Evolutionary conservation across 352 stramenopile genomes (phyloP), one percentile per base, ranked within the genome.

Genomic region (Pythium dissimile): DNA sequence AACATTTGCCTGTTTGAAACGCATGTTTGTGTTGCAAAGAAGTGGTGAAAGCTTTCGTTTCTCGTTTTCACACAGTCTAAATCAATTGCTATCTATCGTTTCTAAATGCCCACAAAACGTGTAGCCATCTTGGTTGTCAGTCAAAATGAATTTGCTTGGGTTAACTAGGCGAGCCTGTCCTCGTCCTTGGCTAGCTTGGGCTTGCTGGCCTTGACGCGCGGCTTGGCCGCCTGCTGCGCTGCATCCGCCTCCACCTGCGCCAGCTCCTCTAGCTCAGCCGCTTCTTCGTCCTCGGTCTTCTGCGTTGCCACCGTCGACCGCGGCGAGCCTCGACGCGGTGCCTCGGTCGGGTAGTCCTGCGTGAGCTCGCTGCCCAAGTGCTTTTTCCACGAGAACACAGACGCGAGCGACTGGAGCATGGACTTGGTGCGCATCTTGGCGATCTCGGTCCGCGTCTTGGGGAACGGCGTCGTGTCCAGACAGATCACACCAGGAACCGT

Each of bases 401-500:
- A 88, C 46, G 72, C 38, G 20, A 77, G 72, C 60, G 77, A 86
- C 68, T 90, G 72, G 34, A 89, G 20, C 34, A 91, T 73, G 41
- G 80, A 88, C 71, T 94, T 91, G 59, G 85, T 49, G 54, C 82
- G 79, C 64, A 90, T 80, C 62, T 94, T 90, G 51, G 73, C 67
- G 11, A 67, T 64, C 48, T 87, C 80, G 51, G 72, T 84, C 32
- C 70, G 73, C n/a, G 76, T 91, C 60, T 78, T 86, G 5, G 84
- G 84, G 66, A 94, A 88, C 35, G 84, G 80, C 49, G 81, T 91
- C 48, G 83, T 92, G 63, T 94, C 84, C 15, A 94, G 67, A 53
- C 84, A 94, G 18, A 94, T 71, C 10, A 92, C 81, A 24, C 84
- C 84, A 0, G 84, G 84, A 5, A 94, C 64, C 12, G 80, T 83